Evolutionary conservation across 306 rosid species (phyloP), one percentile per base, ranked within the genome.

Genomic region (Rosa multiflora): DNA sequence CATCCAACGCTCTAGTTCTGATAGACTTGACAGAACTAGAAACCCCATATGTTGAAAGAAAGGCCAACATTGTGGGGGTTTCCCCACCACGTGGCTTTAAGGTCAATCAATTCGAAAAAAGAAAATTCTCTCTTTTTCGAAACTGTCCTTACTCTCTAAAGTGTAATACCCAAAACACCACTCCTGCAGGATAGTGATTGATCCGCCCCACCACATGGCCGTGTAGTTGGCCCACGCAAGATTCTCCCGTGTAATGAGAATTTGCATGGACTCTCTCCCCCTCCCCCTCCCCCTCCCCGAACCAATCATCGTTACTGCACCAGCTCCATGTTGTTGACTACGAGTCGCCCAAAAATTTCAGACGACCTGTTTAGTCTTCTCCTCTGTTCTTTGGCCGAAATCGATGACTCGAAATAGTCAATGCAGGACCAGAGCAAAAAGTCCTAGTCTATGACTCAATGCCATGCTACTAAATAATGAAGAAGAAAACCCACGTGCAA

Each of bases 31-130:
- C 43, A 0, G 40, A 46, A 46, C 77, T 4, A 44, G 48, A 37
- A 48, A 11, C 58, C 61, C 23, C 13, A 68, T 11, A 26, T 68
- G 83, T 74, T 26, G 52, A 42, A 13, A n/a, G 48, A 74, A 78
- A 79, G 77, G 48, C 67, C 20, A 49, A 61, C 80, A 59, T n/a
- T 26, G 29, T 26, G 29, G 29, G 29, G 29, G 29, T 26, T 26
- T 26, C 29, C 29, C 1, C 29, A 26, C 29, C 29, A 26, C 29
- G 29, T 26, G 29, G 29, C 29, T 26, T 26, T 26, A 26, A 26
- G 29, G 29, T 1, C 29, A 26, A 26, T 1, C 26, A 26, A 26
- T 26, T 1, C 29, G 29, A 26, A 26, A 26, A 26, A 0, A 26
- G 29, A 26, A 26, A 26, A 26, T 26, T 26, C 29, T 26, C 29